A percentile compares a stretch with the other conserved stretches of the same genome.
Conservation (phyloP, 345 rosid genomes). For the Jatropha curcas region DNA sequence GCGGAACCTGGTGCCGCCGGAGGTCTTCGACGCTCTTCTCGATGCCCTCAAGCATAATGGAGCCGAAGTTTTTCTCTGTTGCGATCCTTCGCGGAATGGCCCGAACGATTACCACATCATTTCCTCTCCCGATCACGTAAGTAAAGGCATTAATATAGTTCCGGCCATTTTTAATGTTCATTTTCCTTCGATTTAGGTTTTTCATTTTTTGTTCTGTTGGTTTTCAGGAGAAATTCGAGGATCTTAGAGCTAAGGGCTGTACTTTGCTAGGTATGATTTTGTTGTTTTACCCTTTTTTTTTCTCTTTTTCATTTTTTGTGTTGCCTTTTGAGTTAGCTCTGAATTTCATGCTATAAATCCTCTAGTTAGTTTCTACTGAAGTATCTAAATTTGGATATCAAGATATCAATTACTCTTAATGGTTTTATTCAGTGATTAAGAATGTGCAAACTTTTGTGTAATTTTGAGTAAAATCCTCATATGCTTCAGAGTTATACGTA, state of each 20-base stretch:
- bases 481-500: not conserved
- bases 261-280: constrained; percentile 65
- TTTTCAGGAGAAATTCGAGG: constrained; percentile 84
- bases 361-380: not conserved
- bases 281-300: not conserved
- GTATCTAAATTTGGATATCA: not conserved
- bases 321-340: not conserved
- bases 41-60: constrained; percentile 84
- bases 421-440: too few relatives aligned
- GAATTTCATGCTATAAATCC: not conserved
- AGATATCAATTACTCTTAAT: not conserved
- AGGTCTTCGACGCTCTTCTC: constrained; percentile 76
- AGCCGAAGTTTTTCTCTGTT: constrained; percentile 82
- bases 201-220: not conserved
- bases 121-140: constrained; percentile 71
- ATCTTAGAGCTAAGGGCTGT: constrained; percentile 79
- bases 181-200: not conserved
- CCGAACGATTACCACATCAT: constrained; percentile 78
- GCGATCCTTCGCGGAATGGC: constrained; percentile 85
- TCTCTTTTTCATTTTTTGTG: too few relatives aligned
- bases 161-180: constrained; percentile 17
- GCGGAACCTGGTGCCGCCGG: constrained; percentile 83
- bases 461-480: too few relatives aligned
- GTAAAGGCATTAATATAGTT: not conserved
- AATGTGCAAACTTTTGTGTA: too few relatives aligned